These are phyloP conservation scores for Ogataea parapolymorpha DNA, from an alignment of 805 yeast species.

Conservation along the genomic window DNA sequence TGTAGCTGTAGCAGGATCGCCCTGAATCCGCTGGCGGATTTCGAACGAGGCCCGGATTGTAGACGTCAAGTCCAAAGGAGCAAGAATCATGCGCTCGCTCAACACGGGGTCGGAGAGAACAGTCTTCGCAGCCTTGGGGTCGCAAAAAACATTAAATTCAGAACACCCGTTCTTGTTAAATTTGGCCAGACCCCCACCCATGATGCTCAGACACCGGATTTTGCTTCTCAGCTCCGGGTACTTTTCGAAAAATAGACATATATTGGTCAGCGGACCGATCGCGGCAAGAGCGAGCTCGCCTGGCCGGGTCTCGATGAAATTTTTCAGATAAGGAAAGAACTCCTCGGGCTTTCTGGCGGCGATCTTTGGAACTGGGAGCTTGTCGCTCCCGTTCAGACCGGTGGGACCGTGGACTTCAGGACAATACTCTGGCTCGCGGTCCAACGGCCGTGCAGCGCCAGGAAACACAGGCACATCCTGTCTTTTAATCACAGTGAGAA, in stretches of 20 bases:
- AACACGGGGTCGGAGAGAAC: conserved; percentile 49
- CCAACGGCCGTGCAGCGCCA: conserved; percentile 61
- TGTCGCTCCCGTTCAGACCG: conserved; percentile 73
- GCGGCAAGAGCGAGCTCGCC: conserved; percentile 61
- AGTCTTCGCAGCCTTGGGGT: conserved; percentile 68
- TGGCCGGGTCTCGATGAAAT: conserved; percentile 30
- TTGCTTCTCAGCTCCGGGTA: conserved; percentile 52
- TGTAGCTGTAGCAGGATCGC: conserved; percentile 31
- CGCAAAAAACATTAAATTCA: conserved; percentile 74
- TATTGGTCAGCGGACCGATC: conserved; percentile 75
- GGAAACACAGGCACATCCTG: conserved; percentile 60
- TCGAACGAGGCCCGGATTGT: conserved; percentile 50
- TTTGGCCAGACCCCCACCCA: conserved; percentile 65
- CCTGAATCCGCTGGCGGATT: conserved; percentile 38
- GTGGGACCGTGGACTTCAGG: conserved; percentile 67
- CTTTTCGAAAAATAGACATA: conserved; percentile 50
- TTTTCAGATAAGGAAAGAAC: conserved; percentile 25
- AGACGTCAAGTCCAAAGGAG: conserved; percentile 71
- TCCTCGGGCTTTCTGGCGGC: conserved; percentile 15
- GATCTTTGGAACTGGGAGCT: conserved; percentile 49
- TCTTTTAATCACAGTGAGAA: conserved; percentile 56
- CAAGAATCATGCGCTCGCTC: conserved; percentile 47
- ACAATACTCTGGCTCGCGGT: conserved; percentile 48
- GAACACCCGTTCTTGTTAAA: conserved; percentile 40
- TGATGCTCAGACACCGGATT: conserved; percentile 56